These are phyloP conservation scores for Kwoniella heveanensis DNA, from an alignment of 768 basidiomycete genomes.

Conservation along the genomic window DNA sequence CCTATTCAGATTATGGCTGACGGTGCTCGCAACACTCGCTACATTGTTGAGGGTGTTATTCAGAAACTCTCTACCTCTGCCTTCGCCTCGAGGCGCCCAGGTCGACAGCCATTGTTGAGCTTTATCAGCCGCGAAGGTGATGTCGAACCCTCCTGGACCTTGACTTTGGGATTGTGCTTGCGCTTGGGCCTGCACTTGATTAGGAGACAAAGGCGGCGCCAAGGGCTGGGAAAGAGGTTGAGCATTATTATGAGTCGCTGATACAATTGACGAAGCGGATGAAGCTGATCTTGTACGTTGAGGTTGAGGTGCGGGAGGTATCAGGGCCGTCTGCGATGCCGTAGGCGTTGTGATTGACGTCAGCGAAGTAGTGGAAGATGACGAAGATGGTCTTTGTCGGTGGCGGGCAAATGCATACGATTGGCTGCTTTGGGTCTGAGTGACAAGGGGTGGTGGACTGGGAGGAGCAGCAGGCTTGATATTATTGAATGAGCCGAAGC, in stretches of 20 bases:
- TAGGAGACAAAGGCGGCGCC: background rate
- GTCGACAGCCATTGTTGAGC: conserved; percentile 45
- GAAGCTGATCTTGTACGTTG: conserved; percentile 35
- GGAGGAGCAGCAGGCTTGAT: background rate
- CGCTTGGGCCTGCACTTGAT: background rate
- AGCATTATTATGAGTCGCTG: background rate
- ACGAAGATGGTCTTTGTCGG: conserved; percentile 16
- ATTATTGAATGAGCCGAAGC: conserved; percentile 33
- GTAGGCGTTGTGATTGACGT: conserved; percentile 4
- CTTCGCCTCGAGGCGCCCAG: conserved; percentile 51
- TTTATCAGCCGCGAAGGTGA: conserved; percentile 34
- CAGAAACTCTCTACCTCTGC: conserved; percentile 40
- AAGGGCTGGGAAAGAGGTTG: background rate
- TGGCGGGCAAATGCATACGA: background rate
- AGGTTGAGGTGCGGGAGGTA: conserved; percentile 24
- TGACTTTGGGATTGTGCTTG: conserved; percentile 6
- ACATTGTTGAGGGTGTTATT: conserved; percentile 42
- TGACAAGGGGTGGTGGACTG: background rate
- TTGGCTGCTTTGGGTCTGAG: background rate
- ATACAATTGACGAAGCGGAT: conserved; percentile 23
- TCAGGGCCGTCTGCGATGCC: conserved; percentile 18
- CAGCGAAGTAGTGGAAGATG: conserved; percentile 16
- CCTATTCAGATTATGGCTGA: conserved; percentile 30
- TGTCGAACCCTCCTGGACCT: conserved; percentile 19
- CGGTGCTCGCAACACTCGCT: conserved; percentile 44